A percentile compares a stretch with the other conserved stretches of the same genome.
These are phyloP conservation scores for Colletotrichum musae DNA, from an alignment of 2,329 filamentous ascomycete genomes.

Conservation along the genomic window DNA sequence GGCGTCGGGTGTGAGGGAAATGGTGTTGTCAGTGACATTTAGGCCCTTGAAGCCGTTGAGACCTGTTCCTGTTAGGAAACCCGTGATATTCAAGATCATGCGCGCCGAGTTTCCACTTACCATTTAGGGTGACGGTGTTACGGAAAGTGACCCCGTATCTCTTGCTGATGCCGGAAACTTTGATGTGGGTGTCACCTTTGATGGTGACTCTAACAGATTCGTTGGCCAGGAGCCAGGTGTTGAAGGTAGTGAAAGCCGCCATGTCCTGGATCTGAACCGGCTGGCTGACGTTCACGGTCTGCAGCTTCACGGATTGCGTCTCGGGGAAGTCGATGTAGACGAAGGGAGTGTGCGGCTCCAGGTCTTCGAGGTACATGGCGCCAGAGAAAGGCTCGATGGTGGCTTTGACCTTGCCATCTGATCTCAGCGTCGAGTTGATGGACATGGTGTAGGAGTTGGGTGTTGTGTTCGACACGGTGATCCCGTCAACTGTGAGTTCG, in stretches of 20 bases:
- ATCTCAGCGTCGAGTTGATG: conserved; percentile 70
- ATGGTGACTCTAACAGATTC: conserved; percentile 66
- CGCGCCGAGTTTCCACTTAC: conserved; percentile 37
- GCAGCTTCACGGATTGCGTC: conserved; percentile 63
- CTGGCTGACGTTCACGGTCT: conserved; percentile 68
- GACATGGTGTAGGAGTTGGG: conserved; percentile 62
- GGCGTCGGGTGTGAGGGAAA: conserved; percentile 56
- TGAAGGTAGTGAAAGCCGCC: conserved; percentile 68
- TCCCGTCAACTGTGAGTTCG: conserved; percentile 65
- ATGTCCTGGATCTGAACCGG: conserved; percentile 61
- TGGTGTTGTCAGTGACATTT: conserved; percentile 63
- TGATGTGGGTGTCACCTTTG: conserved; percentile 65
- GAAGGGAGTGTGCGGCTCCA: conserved; percentile 63
- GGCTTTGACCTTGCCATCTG: conserved; percentile 67
- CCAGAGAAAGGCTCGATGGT: conserved; percentile 66
- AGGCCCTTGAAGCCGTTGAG: conserved; percentile 71
- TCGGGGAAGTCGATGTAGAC: conserved; percentile 66
- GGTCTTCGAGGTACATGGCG: conserved; percentile 69
- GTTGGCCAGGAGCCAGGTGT: conserved; percentile 66
- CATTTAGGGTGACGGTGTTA: conserved; percentile 67
- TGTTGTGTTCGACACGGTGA: conserved; percentile 64
- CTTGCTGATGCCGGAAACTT: conserved; percentile 63
- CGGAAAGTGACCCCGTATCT: conserved; percentile 68
- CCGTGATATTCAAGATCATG: background rate
- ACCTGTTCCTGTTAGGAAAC: conserved; percentile 48